Percentiles rank a stretch among this genome's conserved stretches.
phyloP scores from a whole-genome alignment of 257 asterid genomes.

The Solanum bukasovii region DNA sequence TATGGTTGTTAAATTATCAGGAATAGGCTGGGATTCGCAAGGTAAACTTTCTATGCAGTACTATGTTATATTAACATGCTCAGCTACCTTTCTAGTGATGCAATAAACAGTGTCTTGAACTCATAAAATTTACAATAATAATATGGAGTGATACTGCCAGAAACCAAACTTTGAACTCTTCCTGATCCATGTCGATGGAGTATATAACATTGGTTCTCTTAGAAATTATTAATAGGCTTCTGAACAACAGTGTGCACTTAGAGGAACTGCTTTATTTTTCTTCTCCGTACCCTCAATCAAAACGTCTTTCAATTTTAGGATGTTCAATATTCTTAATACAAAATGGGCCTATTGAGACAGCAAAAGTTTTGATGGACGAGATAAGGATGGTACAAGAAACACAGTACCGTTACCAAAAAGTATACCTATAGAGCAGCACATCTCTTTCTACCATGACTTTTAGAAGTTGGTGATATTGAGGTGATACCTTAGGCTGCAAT shows the following conservation, averaged over 20 bases:
- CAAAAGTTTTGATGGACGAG: not conserved
- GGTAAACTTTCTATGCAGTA: not conserved
- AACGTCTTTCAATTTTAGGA: not conserved
- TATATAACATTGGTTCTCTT: not conserved
- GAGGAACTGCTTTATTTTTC: not conserved
- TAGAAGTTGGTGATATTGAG: not conserved
- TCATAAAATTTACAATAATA: not conserved
- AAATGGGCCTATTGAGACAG: not conserved
- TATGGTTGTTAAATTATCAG: not conserved
- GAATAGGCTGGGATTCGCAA: not conserved
- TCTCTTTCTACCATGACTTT: not conserved
- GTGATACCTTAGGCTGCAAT: not conserved
- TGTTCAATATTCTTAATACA: not conserved
- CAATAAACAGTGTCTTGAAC: not conserved
- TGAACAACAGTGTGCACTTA: not conserved
- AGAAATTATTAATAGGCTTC: not conserved
- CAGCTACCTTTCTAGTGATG: not conserved
- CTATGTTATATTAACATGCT: not conserved
- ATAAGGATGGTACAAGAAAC: not conserved
- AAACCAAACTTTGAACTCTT: not conserved
- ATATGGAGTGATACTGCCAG: not conserved
- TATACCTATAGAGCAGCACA: not conserved
- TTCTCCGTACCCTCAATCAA: not conserved
- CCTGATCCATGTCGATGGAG: not conserved
- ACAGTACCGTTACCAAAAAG: not conserved